A percentile compares a stretch with the other conserved stretches of the same genome.
Evolutionary conservation across 2,329 filamentous ascomycete species (phyloP).

Genomic region (Talaromyces sp.): DNA sequence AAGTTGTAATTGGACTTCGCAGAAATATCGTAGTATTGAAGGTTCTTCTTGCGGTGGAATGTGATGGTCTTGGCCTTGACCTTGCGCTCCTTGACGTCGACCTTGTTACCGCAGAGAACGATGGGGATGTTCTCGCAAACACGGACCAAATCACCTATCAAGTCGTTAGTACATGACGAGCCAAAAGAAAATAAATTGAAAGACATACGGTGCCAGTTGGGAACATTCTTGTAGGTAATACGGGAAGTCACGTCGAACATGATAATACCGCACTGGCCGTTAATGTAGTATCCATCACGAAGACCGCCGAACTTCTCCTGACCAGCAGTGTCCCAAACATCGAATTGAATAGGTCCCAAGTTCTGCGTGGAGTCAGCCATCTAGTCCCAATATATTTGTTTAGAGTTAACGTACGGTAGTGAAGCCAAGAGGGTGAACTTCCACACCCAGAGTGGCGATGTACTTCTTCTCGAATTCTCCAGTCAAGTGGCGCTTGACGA

Average conservation of each 20-base stretch:
- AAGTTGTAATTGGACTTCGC: slow-evolving; percentile 99
- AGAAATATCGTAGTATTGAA: slow-evolving; percentile 99
- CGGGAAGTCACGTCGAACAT: slow-evolving; percentile 99
- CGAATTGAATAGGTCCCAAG: slow-evolving; percentile 94
- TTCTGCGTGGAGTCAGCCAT: slow-evolving; percentile 55
- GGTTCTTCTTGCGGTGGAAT: slow-evolving; percentile 99
- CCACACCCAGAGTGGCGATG: slow-evolving; percentile 98
- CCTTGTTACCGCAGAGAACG: slow-evolving; percentile 98
- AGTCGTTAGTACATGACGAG: background rate
- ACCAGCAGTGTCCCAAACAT: slow-evolving; percentile 98
- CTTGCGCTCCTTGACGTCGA: slow-evolving; percentile 99
- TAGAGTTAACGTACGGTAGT: slow-evolving; percentile 71
- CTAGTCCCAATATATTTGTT: slow-evolving; percentile 14
- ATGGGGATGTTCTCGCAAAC: slow-evolving; percentile 99
- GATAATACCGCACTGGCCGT: slow-evolving; percentile 99
- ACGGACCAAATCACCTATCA: slow-evolving; percentile 87
- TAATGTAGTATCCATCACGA: slow-evolving; percentile 99
- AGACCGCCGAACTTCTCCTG: slow-evolving; percentile 99
- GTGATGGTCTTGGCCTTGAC: slow-evolving; percentile 99
- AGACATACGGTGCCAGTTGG: slow-evolving; percentile 98
- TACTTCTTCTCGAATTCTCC: slow-evolving; percentile 99
- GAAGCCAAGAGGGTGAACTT: slow-evolving; percentile 98
- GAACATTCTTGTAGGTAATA: slow-evolving; percentile 99
- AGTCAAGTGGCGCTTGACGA: slow-evolving; percentile 99
- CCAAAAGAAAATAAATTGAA: background rate